phyloP scores from a whole-genome alignment of 306 rosid species.

The Heteromeles arbutifolia region DNA sequence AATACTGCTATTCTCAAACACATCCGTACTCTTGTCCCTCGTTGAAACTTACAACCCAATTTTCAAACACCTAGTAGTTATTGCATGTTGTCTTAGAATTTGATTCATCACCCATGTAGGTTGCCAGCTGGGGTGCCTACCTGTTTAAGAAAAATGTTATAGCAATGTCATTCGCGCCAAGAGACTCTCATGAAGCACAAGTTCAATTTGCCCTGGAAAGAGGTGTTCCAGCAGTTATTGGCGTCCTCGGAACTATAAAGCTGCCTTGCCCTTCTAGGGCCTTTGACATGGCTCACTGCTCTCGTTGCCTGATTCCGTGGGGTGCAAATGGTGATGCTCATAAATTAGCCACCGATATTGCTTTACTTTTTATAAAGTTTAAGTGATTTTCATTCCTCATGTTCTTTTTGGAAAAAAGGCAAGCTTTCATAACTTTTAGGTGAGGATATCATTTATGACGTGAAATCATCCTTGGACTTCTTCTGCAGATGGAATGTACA shows the following conservation, averaged over 20 bases:
- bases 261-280: constrained; percentile 72
- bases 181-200: constrained; percentile 89
- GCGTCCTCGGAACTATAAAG: constrained; percentile 79
- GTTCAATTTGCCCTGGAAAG: constrained; percentile 91
- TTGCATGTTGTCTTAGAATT: background rate
- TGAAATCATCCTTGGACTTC: constrained; percentile 3
- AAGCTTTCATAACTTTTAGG: background rate
- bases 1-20: background rate
- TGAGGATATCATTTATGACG: background rate
- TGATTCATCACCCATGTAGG: constrained; percentile 37
- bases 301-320: constrained; percentile 84
- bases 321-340: constrained; percentile 55
- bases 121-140: constrained; percentile 87
- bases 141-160: constrained; percentile 60
- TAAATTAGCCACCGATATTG: background rate
- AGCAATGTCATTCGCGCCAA: constrained; percentile 74
- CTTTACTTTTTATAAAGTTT: too few species aligned
- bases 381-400: background rate
- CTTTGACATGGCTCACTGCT: constrained; percentile 90
- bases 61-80: background rate
- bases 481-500: constrained; percentile 65
- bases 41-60: background rate
- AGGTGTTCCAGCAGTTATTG: constrained; percentile 83
- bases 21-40: background rate
- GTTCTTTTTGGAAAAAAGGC: background rate